Evolutionary conservation across 139 green algal species (phyloP), one percentile per base, ranked within the genome.

Genomic region (Yamagishiella unicocca): DNA sequence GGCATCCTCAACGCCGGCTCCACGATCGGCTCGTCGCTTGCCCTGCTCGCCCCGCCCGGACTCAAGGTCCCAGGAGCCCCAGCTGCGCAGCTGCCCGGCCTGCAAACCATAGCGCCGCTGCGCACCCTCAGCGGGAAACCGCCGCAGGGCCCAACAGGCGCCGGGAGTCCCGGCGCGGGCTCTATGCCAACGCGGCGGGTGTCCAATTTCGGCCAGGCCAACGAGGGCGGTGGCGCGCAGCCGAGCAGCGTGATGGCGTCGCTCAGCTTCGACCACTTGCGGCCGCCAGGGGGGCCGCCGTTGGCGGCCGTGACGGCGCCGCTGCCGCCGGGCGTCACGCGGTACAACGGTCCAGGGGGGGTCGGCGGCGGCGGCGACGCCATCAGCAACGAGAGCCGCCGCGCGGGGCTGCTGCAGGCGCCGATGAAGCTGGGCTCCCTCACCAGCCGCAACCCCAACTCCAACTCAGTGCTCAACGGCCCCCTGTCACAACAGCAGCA

Each of bases 241-340:
- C 14, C 37, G 22, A 27, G 27, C 22, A 61, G 46, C 53, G 77
- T 84, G 25, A 58, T 84, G 77, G 77, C 55, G 0, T 84, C 77
- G 38, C 55, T 84, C 29, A 84, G 58, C 38, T 66, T 84, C 29
- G 77, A 84, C 54, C 55, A 73, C 37, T 27, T 84, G 0, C 37
- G 38, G 21, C 55, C 55, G 55, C 77, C 77, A 0, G 55, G 37
- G 8, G 4, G 19, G 6, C 21, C n/a, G n/a, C n/a, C 46, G 31
- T 37, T 29, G 19, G 31, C 35, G 31, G n/a, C 17, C 6, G 24
- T 45, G 31, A 29, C 73, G 50, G 75, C 46, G 21, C 31, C 33
- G 75, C 80, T 86, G 64, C 80, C 80, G 45, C 80, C 80, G 1
- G 80, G 80, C 62, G 80, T 86, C 9, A 86, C 80, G n/a, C 80